Percentiles rank a stretch among this genome's conserved stretches.
These are phyloP conservation scores for Pseudocercospora vitis DNA, from an alignment of 2,329 filamentous ascomycete genomes.

Conservation along the genomic window DNA sequence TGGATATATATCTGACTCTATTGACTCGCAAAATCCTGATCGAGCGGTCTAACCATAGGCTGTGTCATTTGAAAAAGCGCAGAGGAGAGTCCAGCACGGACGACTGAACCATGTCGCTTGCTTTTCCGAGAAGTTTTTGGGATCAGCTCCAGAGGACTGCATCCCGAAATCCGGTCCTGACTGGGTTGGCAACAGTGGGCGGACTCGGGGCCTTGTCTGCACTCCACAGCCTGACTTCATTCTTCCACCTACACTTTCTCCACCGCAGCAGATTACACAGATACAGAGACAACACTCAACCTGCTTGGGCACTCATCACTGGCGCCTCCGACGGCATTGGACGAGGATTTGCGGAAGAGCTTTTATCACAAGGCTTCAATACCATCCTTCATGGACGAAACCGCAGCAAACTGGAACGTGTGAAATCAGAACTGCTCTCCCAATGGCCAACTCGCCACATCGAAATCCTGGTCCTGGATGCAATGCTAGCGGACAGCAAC, in stretches of 20 bases:
- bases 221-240: constrained; percentile 22
- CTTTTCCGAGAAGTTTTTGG: background rate
- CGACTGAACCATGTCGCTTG: background rate
- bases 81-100: too few relatives aligned
- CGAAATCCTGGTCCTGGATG: constrained; percentile 48
- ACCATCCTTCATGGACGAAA: constrained; percentile 57
- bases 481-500: constrained; percentile 30
- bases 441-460: constrained; percentile 44
- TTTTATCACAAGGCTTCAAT: constrained; percentile 53
- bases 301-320: constrained; percentile 41
- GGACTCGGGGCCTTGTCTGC: constrained; percentile 7
- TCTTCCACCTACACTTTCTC: constrained; percentile 29
- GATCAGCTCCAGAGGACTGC: background rate
- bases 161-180: constrained; percentile 3
- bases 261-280: constrained; percentile 8
- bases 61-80: too few relatives aligned
- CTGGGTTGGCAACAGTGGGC: constrained; percentile 7
- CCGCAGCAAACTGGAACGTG: constrained; percentile 45
- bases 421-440: constrained; percentile 41
- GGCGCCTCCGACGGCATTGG: constrained; percentile 57
- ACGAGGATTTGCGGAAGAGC: constrained; percentile 48
- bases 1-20: background rate
- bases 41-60: too few relatives aligned
- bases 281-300: background rate
- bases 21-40: background rate